Conservation (phyloP, 257 asterid species). For the Salvia miltiorrhiza region DNA sequence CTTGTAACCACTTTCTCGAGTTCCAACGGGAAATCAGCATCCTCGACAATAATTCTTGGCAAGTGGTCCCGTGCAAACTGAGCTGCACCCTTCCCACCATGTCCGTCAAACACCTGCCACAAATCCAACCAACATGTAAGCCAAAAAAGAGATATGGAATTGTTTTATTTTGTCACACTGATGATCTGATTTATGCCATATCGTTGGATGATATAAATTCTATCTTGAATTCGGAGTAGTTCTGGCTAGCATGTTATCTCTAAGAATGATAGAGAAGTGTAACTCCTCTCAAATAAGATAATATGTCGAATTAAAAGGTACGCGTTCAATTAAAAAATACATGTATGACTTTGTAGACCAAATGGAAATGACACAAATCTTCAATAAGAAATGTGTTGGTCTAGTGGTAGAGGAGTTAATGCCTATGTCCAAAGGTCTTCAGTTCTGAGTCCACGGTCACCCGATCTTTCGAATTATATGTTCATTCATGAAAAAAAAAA, state of each 20-base stretch:
- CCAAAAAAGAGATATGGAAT: conserved; percentile 6
- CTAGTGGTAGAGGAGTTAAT: too few relatives aligned
- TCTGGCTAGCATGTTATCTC: background rate
- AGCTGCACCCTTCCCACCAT: conserved; percentile 88
- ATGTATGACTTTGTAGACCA: background rate
- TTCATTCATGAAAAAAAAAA: too few relatives aligned
- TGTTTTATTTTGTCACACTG: background rate
- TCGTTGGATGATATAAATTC: background rate
- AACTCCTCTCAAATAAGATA: background rate
- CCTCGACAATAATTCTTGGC: conserved; percentile 78
- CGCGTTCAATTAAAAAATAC: background rate
- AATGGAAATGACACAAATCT: background rate
- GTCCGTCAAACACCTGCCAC: conserved; percentile 91
- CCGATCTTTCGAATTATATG: too few relatives aligned
- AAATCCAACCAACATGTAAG: conserved; percentile 19
- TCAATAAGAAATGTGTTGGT: background rate
- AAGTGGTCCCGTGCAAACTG: conserved; percentile 84
- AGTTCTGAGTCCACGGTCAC: too few relatives aligned
- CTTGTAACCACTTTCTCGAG: conserved; percentile 80
- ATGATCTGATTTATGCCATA: conserved; percentile 3
- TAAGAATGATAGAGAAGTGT: background rate
- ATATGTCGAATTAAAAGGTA: background rate
- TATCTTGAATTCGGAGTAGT: background rate
- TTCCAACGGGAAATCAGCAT: conserved; percentile 75
- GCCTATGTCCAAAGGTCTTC: too few relatives aligned